Evolutionary conservation across 2,329 filamentous ascomycete species (phyloP).

Genomic region (Drechmeria coniospora): DNA sequence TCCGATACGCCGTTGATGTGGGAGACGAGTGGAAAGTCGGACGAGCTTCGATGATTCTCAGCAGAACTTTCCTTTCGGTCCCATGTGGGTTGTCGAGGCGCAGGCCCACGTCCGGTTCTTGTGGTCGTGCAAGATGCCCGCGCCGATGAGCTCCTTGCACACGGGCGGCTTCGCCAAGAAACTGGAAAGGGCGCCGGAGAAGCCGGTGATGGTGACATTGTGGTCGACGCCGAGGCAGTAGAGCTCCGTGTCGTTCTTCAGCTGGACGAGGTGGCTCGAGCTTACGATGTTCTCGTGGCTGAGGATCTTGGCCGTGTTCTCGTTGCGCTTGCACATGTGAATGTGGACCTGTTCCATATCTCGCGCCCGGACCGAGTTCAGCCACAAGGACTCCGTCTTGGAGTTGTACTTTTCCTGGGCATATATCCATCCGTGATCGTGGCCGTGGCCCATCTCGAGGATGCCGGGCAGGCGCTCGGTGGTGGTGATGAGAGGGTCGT

Average conservation of each 20-base stretch:
- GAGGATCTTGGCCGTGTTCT: slow-evolving; percentile 1
- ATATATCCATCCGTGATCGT: slow-evolving; percentile 4
- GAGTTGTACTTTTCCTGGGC: slow-evolving; percentile 4
- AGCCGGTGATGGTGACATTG: not conserved
- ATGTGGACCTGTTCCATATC: slow-evolving; percentile 7
- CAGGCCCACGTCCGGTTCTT: slow-evolving; percentile 5
- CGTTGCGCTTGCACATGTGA: slow-evolving; percentile 5
- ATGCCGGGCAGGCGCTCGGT: slow-evolving; percentile 4
- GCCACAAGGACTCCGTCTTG: slow-evolving; percentile 1
- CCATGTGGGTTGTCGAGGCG: slow-evolving; percentile 4
- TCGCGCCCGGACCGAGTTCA: slow-evolving; percentile 6
- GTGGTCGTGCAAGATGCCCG: slow-evolving; percentile 6
- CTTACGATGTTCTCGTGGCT: not conserved
- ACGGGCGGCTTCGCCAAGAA: slow-evolving; percentile 2
- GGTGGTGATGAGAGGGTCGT: slow-evolving; percentile 5
- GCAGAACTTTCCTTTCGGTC: slow-evolving; percentile 4
- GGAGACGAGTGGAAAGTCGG: too few relatives aligned
- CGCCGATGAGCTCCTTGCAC: slow-evolving; percentile 4
- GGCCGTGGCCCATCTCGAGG: slow-evolving; percentile 1
- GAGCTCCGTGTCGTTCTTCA: slow-evolving; percentile 1
- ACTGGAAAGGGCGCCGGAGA: not conserved
- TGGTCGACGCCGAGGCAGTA: slow-evolving; percentile 1
- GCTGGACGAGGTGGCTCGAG: not conserved
- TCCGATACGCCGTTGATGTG: too few relatives aligned
- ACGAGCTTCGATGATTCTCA: too few relatives aligned